phyloP scores from a whole-genome alignment of 345 rosid species.

The Brassica incana region DNA sequence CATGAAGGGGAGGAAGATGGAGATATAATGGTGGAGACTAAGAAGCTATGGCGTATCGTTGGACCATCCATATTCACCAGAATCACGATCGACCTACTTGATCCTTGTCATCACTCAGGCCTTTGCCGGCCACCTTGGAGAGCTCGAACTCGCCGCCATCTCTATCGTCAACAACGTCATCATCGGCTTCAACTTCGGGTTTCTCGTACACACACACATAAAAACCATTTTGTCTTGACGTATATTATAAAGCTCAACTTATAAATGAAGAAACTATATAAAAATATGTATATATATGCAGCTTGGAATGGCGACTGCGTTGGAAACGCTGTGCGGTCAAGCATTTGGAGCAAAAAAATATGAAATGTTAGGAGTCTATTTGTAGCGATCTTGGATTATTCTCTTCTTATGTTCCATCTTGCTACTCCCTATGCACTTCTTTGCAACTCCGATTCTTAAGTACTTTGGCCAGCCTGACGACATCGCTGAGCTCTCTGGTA shows the following conservation, averaged over 20 bases:
- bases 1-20: not conserved
- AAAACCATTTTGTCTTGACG: not conserved
- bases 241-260: not conserved
- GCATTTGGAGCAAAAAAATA: conserved; percentile 61
- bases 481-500: no score
- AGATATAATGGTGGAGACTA: conserved; percentile 43
- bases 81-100: no score
- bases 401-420: no score
- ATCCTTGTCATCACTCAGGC: no score
- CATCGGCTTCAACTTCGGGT: conserved; percentile 57
- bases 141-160: not conserved
- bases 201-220: conserved; percentile 46
- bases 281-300: conserved; percentile 6
- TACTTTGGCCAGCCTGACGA: no score
- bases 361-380: no score
- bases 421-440: no score
- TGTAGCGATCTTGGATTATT: no score
- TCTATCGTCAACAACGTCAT: not conserved
- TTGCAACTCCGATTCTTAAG: no score
- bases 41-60: conserved; percentile 53
- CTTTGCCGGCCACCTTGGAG: not conserved
- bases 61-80: conserved; percentile 51
- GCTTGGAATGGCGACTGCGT: conserved; percentile 78
- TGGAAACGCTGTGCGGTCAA: conserved; percentile 39
- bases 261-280: not conserved